Base-by-base conservation (phyloP, 2,329 filamentous ascomycete species). In the Ophiostoma himal-ulmi region DNA sequence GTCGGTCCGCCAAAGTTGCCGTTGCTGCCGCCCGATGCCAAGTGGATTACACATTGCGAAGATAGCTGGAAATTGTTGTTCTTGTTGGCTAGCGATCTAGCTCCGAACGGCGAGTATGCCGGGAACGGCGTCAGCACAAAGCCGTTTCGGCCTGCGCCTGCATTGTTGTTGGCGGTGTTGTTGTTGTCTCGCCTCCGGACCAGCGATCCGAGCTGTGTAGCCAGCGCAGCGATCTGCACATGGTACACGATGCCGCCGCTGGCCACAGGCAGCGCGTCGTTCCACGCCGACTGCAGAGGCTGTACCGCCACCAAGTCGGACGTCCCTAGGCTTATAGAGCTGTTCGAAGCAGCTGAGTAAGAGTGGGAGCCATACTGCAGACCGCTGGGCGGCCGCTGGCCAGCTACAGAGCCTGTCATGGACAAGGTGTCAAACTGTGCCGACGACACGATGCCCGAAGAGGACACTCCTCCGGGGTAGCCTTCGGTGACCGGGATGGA, bases 281-380 rank as follows among this genome's bases (percentile, higher is more conserved):
- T 79, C 85, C 85, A 87, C 0, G 84, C 84, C 5, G 83, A 81
- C 44, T 79, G 78, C 60, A 83, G 76, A 14, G 84, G 84, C 52
- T 80, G 78, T 22, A 76, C 74, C 3, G 80, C 77, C 8, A 77
- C 74, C 7, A 83, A 74, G 20, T 78, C 75, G 7, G 26, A 34
- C 4, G 26, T 62, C 3, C 57, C 57, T 11, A 22, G 5, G n/a
- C 52, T 26, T 22, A 26, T 26, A 57, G 44, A n/a, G 44, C 44
- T 48, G 7, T 17, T n/a, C n/a, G 44, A 20, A 48, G 44, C 44
- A 48, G 44, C 44, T 3, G 52, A 5, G 22, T 10, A 57, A n/a
- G 52, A 57, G 52, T 8, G 6, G 17, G 44, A 48, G 44, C 44
- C 44, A 20, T 48, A 48, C 44, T 57, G 52, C n/a, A 57, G 22